Evolutionary conservation across 2,329 filamentous ascomycete genomes (phyloP), one percentile per base, ranked within the genome.

Genomic region (Nemania sp.): DNA sequence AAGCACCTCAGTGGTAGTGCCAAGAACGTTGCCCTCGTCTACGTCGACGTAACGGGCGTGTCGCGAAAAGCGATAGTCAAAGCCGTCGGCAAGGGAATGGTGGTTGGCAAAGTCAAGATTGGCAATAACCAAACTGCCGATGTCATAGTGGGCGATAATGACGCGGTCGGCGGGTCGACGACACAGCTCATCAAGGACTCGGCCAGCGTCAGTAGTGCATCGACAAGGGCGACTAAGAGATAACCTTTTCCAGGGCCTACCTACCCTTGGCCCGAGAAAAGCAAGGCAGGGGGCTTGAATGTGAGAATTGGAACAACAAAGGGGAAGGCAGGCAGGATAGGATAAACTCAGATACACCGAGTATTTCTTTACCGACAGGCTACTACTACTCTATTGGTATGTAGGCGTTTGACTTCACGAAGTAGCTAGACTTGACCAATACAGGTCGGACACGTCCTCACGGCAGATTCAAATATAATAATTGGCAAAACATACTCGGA

Each of bases 1-100:
- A 82, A 83, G 43, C 83, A 90, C 54, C 76, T 99, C 18, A 90
- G 92, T 0, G 89, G 91, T 5, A 94, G 93, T 21, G 88, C 97
- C 70, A 97, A 95, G 82, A 99, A 98, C 67, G 95, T 98, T 7
- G 95, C 93, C 5, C 82, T 99, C 29, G 95, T 99, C 34, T 99
- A 99, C 73, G 97, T 99, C 62, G 95, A 99, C 69, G 94, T 96
- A 1, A 90, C 93, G 0, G 95, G 95, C 37, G 95, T 99, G 1
- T 96, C 91, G 57, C 84, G 95, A 43, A 87, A 88, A 63, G 95
- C 95, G 0, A 87, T 99, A 45, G 85, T 99, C 73, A 99, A 97
- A 81, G 91, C 90, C 43, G 95, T 98, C 1, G 95, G 93, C 18
- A 97, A 96, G 80, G 92, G 95, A 42, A 98, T 99, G 95, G 88